Base-by-base conservation (phyloP, 805 yeast species). In the Blastobotrys muscicola region DNA sequence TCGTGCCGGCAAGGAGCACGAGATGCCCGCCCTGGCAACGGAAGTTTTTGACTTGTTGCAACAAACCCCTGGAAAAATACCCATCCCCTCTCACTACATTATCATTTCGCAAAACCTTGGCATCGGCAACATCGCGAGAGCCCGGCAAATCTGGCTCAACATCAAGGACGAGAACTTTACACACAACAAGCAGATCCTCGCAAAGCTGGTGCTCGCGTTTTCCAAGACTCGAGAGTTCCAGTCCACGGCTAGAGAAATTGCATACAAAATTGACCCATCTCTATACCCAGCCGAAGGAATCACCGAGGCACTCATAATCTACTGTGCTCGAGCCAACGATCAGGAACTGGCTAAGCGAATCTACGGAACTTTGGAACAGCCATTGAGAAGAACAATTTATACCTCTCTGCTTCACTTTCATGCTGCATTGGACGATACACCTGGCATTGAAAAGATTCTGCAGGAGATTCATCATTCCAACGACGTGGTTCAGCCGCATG, bases 251-350 rank as follows among this genome's bases (percentile, higher is more conserved):
- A 33, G 31, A 7, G 36, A 20, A 4, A 47, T 54, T 13, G 53
- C 38, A 3, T 12, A 30, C 4, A 14, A 15, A 20, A 20, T 54
- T 9, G 54, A 55, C 3, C 26, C 15, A 33, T 37, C 37, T 6
- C 33, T 31, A 9, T 54, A 51, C 38, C 36, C 34, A 9, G 33
- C 15, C 7, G 51, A 44, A 11, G 52, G 55, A 3, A 29, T 54
- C 5, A 44, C 54, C 5, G 56, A 52, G 36, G 50, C 56, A 11
- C 36, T 54, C n/a, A 30, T 54, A 11, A 39, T 45, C 32, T 45
- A 45, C 29, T 49, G 55, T 38, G 46, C 54, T 10, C 30, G 55
- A 23, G 38, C 46, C 8, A 20, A 29, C 34, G 35, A 54, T 16
- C 32, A 29, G 7, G 32, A 37, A 16, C 47, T 54, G 43, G 50